A percentile compares a stretch with the other conserved stretches of the same genome.
phyloP scores from a whole-genome alignment of 441 rosid species.

The Populus hybrid region DNA sequence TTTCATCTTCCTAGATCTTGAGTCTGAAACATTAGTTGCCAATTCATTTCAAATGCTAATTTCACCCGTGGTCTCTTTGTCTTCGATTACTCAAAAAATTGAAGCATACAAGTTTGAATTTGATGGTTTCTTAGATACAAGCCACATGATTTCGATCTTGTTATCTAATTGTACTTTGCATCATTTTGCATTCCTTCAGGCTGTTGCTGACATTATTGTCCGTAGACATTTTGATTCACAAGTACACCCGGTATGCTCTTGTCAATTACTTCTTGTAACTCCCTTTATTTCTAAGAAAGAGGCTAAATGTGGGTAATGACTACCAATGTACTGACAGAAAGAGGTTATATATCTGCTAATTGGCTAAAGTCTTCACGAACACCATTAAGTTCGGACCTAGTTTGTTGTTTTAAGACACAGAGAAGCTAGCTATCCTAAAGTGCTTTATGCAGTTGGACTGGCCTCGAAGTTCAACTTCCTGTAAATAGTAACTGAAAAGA shows the following conservation, averaged over 20 bases:
- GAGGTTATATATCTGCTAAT: not conserved
- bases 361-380: not conserved
- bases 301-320: not conserved
- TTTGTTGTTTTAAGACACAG: not conserved
- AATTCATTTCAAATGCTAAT: not conserved
- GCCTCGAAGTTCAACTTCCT: not conserved
- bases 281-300: not conserved
- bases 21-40: not conserved
- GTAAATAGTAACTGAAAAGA: not conserved
- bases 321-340: not conserved
- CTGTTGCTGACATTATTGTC: constrained; percentile 74
- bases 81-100: not conserved
- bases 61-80: not conserved
- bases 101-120: not conserved
- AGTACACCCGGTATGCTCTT: constrained; percentile 61
- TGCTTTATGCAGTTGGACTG: not conserved
- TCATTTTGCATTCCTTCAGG: constrained; percentile 47
- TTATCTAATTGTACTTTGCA: not conserved
- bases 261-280: constrained; percentile 7
- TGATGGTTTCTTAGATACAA: not conserved
- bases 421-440: not conserved
- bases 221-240: constrained; percentile 59
- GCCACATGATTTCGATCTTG: not conserved
- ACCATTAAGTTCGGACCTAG: not conserved
- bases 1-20: constrained; percentile 1